Percentiles rank a stretch among this genome's conserved stretches.
These are phyloP conservation scores for Lachancea dasiensis DNA, from an alignment of 805 yeast species.

Conservation along the genomic window DNA sequence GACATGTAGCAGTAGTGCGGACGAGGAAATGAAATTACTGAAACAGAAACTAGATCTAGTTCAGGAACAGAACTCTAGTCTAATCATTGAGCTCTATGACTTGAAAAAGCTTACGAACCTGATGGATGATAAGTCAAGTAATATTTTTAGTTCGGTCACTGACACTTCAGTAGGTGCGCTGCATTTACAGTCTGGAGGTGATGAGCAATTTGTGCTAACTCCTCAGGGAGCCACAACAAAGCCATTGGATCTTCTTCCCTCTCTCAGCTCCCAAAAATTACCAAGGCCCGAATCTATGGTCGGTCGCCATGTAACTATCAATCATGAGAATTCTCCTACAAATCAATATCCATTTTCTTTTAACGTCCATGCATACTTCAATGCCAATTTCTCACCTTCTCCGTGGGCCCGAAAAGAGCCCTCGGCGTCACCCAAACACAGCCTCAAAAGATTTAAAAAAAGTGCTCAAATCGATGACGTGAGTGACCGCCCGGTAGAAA, in stretches of 20 bases:
- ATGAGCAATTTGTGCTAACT: neutral
- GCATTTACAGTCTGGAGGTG: neutral
- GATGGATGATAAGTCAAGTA: constrained; percentile 10
- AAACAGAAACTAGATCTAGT: constrained; percentile 16
- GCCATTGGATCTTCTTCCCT: too few relatives aligned
- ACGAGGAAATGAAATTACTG: constrained; percentile 13
- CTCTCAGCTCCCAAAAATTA: neutral
- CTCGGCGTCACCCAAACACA: neutral
- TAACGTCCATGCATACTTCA: constrained; percentile 1
- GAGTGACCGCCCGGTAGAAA: constrained; percentile 1
- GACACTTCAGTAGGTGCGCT: constrained; percentile 4
- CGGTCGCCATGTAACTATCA: neutral
- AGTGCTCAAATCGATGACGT: constrained; percentile 2
- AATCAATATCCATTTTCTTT: constrained; percentile 1
- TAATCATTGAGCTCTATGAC: constrained; percentile 16
- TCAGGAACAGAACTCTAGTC: constrained; percentile 19
- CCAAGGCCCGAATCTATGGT: constrained; percentile 1
- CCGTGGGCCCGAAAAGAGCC: constrained; percentile 1
- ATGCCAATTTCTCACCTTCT: neutral
- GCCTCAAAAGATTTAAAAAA: neutral
- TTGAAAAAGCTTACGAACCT: constrained; percentile 11
- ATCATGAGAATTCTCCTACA: constrained; percentile 1
- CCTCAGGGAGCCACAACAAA: too few relatives aligned
- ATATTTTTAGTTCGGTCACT: constrained; percentile 6
- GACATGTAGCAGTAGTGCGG: too few relatives aligned